Percentiles rank a stretch among this genome's conserved stretches.
phyloP scores from a whole-genome alignment of 306 rosid species.

The Quercus ilex region DNA sequence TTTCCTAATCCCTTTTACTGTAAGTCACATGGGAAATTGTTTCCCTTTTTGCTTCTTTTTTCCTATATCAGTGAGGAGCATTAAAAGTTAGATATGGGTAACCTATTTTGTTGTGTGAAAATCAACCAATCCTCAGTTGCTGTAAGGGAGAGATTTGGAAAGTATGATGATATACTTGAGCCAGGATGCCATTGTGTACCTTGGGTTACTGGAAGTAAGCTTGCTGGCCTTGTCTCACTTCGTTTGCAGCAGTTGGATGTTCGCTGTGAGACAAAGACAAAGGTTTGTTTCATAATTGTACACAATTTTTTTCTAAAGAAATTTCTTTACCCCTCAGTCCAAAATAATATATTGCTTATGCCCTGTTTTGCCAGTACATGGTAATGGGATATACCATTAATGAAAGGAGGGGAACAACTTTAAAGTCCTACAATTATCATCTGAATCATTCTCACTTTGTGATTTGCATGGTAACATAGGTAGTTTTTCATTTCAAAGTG shows the following conservation, averaged over 20 bases:
- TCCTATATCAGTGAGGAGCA: not conserved
- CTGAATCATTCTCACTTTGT: not conserved
- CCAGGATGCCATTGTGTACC: slow-evolving; percentile 76
- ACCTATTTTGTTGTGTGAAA: slow-evolving; percentile 44
- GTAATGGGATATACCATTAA: not conserved
- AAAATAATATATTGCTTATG: not conserved
- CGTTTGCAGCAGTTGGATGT: slow-evolving; percentile 71
- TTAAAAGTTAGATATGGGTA: slow-evolving; percentile 52
- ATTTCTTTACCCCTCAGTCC: not conserved
- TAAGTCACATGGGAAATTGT: not conserved
- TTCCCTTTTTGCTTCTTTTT: not conserved
- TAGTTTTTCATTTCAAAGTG: not conserved
- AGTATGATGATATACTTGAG: slow-evolving; percentile 40
- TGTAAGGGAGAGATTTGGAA: slow-evolving; percentile 58
- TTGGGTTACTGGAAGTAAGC: slow-evolving; percentile 53
- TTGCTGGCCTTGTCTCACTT: slow-evolving; percentile 51
- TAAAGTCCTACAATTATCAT: not conserved
- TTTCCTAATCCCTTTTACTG: not conserved
- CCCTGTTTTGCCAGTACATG: not conserved
- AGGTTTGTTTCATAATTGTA: slow-evolving; percentile 30
- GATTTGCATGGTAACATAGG: not conserved
- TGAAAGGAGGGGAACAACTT: not conserved
- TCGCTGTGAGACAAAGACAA: slow-evolving; percentile 62
- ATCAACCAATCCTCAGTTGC: slow-evolving; percentile 62
- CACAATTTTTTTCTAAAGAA: not conserved